These are phyloP conservation scores for Citrus maxima DNA, from an alignment of 345 rosid genomes.

Conservation along the genomic window DNA sequence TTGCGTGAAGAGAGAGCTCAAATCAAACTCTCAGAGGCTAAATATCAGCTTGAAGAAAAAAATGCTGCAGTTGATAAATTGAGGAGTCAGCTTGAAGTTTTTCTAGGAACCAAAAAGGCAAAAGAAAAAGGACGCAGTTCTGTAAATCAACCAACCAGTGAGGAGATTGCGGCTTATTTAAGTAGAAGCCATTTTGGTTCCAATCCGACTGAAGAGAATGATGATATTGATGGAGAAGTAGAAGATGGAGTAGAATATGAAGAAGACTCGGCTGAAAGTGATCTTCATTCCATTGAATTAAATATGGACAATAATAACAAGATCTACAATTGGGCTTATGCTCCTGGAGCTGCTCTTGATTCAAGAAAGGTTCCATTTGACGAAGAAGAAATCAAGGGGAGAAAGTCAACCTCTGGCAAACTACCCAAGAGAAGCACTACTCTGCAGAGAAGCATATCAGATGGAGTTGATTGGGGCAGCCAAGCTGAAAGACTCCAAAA, in stretches of 20 bases:
- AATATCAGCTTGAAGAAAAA: slow-evolving; percentile 75
- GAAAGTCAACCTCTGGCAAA: slow-evolving; percentile 60
- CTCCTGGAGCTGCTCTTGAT: slow-evolving; percentile 33
- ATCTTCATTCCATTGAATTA: slow-evolving; percentile 82
- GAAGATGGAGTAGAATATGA: slow-evolving; percentile 51
- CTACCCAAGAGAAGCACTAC: slow-evolving; percentile 53
- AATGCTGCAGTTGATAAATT: slow-evolving; percentile 77
- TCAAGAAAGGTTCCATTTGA: slow-evolving; percentile 28
- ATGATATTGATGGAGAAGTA: slow-evolving; percentile 57
- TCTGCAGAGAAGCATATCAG: slow-evolving; percentile 77
- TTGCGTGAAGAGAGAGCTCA: slow-evolving; percentile 73
- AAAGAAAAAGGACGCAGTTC: slow-evolving; percentile 57
- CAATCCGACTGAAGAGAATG: slow-evolving; percentile 39
- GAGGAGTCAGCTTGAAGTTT: slow-evolving; percentile 80
- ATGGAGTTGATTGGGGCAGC: slow-evolving; percentile 70
- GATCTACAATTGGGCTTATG: slow-evolving; percentile 61
- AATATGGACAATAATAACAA: slow-evolving; percentile 57
- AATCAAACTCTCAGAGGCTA: slow-evolving; percentile 76
- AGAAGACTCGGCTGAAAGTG: slow-evolving; percentile 77
- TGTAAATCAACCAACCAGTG: slow-evolving; percentile 36
- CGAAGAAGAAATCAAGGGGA: slow-evolving; percentile 53
- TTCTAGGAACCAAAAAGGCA: slow-evolving; percentile 56
- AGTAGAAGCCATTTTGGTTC: slow-evolving; percentile 40
- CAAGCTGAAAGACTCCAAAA: slow-evolving; percentile 51
- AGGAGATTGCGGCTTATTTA: slow-evolving; percentile 53